Base-by-base conservation (phyloP, 2,329 filamentous ascomycete genomes). In the Daldinia eschscholtzii region DNA sequence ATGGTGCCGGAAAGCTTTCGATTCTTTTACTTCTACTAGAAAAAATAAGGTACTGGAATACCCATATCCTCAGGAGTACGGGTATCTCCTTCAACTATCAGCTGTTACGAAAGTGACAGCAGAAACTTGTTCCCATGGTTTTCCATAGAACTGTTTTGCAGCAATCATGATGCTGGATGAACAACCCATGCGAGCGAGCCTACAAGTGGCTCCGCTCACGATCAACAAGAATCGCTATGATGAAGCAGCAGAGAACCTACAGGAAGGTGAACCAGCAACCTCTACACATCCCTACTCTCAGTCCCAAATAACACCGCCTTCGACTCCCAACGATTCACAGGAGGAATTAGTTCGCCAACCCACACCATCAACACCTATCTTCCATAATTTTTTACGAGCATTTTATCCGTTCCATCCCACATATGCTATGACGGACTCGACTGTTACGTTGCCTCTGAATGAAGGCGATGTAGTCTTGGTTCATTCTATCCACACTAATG, bases 401-500 rank as follows among this genome's bases (percentile, higher is more conserved):
- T 95, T 97, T 78, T 97, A 97, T 79, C 92, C 93, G 28, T 99
- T 98, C 79, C 90, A 94, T 65, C 94, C 95, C 0, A 89, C 87
- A 66, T 90, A 91, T 75, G 87, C 92, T 46, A 88, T 93, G 67
- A 89, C 89, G n/a, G 92, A 94, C 65, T 91, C 92, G 10, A 96
- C 93, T 9, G 92, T 98, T 62, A 98, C 95, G 10, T 85, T 98
- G 10, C 92, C 94, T 23, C 86, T 99, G 64, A 92, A 93, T 73
- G 91, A 96, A 77, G 96, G 96, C 66, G 96, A 99, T 76, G 89
- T 99, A 56, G 91, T 99, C 61, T 83, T 99, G 65, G 92, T 99
- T 23, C 96, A 99, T 80, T 98, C 96, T 3, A 93, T 98, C 73
- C 96, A 99, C 80, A 96, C 93, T 68, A 99, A 98, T 82, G 96